Evolutionary conservation across 805 yeast species (phyloP).

Genomic region (Kazachstania taianensis): DNA sequence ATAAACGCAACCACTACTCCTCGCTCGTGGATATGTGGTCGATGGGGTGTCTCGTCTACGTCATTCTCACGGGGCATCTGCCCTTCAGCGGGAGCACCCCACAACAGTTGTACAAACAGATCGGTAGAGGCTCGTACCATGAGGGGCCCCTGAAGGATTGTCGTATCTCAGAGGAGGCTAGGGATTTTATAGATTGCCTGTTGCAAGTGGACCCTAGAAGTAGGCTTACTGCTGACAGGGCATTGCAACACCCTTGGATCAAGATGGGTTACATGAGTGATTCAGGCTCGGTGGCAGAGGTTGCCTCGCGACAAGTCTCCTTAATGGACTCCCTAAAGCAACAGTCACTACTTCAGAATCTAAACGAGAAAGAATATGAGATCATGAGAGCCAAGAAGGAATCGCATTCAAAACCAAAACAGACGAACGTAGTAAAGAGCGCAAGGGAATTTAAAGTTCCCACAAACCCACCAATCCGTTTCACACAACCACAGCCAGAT

Average conservation of each 20-base stretch:
- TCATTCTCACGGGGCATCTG: constrained; percentile 80
- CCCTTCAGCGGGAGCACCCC: constrained; percentile 94
- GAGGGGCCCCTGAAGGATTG: constrained; percentile 61
- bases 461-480: constrained; percentile 18
- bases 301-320: constrained; percentile 31
- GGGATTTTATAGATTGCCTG: constrained; percentile 59
- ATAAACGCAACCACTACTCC: constrained; percentile 44
- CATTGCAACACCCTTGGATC: constrained; percentile 81
- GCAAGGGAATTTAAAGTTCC: constrained; percentile 25
- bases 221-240: constrained; percentile 66
- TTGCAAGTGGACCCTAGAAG: constrained; percentile 66
- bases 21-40: constrained; percentile 96
- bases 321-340: constrained; percentile 65
- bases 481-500: constrained; percentile 14
- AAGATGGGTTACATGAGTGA: constrained; percentile 9
- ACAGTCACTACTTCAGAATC: constrained; percentile 38
- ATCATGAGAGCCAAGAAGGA: constrained; percentile 13
- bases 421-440: constrained; percentile 12
- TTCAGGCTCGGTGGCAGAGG: neutral
- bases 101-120: constrained; percentile 68
- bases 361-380: constrained; percentile 26
- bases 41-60: constrained; percentile 87
- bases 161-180: constrained; percentile 56
- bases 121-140: constrained; percentile 69
- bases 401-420: constrained; percentile 2